Base-by-base conservation (phyloP, 768 basidiomycete species). In the Pholiota microspora region DNA sequence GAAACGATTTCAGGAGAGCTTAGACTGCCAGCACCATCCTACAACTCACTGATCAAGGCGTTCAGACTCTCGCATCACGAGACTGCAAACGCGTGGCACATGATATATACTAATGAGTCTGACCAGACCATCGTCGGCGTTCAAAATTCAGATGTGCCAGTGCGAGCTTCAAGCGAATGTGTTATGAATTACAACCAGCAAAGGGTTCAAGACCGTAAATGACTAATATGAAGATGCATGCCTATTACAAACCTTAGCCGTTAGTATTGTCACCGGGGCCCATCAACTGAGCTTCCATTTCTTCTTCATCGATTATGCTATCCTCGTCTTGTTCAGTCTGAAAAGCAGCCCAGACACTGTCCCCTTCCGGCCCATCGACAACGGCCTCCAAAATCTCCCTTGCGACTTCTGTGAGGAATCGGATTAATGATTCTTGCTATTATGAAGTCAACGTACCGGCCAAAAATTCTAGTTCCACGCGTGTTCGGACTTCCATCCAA, bases 301-400 rank as follows among this genome's bases (percentile, higher is more conserved):
- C 83, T 34, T 79, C 85, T 59, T 82, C 80, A 31, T 85, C 84
- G 42, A 72, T 72, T 24, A 72, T 73, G 59, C 68, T 72, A 10
- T 67, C 69, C 21, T 73, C 71, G 16, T 80, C 77, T 40, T 64
- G 64, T 10, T 79, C 76, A 15, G 70, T 65, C 55, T 85, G 81
- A 64, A 80, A 87, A 7, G 81, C 81, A 53, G 74, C 76, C 81
- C 83, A 88, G 21, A 86, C 76, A 45, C 72, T 74, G 57, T 88
- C 86, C n/a, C 76, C 71, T 60, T 89, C 86, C 6, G 87, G 87
- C 0, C 87, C 87, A 62, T 86, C 84, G 24, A 88, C 80, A n/a
- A 88, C 82, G 18, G 78, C 67, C 51, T 88, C 86, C 46, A 89
- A 67, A 16, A 89, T 74, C 18, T 82, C 79, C 59, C 80, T 75